Conservation (phyloP, 306 rosid species). For the Gastrolobium villosum region DNA sequence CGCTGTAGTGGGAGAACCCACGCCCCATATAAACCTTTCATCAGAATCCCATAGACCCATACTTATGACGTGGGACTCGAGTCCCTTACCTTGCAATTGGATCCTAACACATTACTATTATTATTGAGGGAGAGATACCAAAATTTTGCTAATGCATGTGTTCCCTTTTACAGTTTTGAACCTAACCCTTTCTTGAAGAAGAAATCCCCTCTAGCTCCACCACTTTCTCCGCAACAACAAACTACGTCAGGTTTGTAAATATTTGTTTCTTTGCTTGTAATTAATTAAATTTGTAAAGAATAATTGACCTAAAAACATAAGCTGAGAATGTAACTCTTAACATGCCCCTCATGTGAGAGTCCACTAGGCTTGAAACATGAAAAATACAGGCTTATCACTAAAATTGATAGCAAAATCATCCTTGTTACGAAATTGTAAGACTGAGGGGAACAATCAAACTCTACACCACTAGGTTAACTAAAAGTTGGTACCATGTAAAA, state of each 20-base stretch:
- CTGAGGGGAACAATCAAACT: too few species aligned
- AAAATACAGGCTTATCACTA: not conserved
- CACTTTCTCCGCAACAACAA: constrained; percentile 26
- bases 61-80: not conserved
- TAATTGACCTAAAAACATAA: not conserved
- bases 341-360: not conserved
- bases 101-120: not conserved
- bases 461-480: not conserved
- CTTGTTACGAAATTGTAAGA: too few species aligned
- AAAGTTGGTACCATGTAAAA: too few species aligned
- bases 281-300: not conserved
- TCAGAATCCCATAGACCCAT: not conserved
- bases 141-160: not conserved
- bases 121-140: not conserved
- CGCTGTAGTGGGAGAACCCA: not conserved
- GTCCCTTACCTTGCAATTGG: not conserved
- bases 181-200: not conserved
- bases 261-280: not conserved
- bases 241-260: constrained; percentile 51
- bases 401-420: not conserved
- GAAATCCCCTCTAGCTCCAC: constrained; percentile 46
- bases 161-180: constrained; percentile 52
- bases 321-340: constrained; percentile 6
- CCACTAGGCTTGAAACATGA: not conserved
- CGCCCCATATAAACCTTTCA: not conserved